These are phyloP conservation scores for Globisporangium canariense DNA, from an alignment of 352 stramenopile species.

Conservation along the genomic window DNA sequence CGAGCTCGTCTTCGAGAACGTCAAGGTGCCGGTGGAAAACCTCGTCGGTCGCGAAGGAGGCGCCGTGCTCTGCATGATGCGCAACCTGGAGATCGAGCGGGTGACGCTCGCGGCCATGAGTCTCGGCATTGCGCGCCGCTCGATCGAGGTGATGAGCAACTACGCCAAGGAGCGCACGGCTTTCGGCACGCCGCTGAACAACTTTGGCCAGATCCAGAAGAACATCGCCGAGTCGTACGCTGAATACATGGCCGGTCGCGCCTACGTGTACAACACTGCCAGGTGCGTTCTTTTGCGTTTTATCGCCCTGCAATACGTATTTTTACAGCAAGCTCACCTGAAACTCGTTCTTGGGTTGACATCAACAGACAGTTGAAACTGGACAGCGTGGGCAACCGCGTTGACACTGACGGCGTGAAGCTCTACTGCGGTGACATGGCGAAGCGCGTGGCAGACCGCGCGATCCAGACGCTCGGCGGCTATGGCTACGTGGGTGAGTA, in stretches of 20 bases:
- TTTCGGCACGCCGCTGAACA: slow-evolving; percentile 93
- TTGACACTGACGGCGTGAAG: slow-evolving; percentile 99
- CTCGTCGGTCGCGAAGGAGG: slow-evolving; percentile 85
- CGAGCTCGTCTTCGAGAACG: slow-evolving; percentile 99
- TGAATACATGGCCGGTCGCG: slow-evolving; percentile 96
- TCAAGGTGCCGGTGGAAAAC: slow-evolving; percentile 91
- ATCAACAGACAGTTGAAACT: slow-evolving; percentile 90
- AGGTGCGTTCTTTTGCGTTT: slow-evolving; percentile 31
- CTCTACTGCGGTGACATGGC: slow-evolving; percentile 97
- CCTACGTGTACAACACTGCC: slow-evolving; percentile 96
- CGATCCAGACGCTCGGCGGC: slow-evolving; percentile 97
- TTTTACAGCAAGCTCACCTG: background rate
- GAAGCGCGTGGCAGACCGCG: slow-evolving; percentile 96
- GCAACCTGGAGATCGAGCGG: slow-evolving; percentile 99
- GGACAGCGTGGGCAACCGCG: slow-evolving; percentile 91
- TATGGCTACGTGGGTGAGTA: slow-evolving; percentile 99
- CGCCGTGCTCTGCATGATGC: slow-evolving; percentile 89
- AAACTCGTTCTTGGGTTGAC: background rate
- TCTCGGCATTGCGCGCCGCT: slow-evolving; percentile 94
- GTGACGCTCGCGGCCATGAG: slow-evolving; percentile 97
- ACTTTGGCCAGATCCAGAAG: slow-evolving; percentile 93
- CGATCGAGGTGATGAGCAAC: slow-evolving; percentile 97
- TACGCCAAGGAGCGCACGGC: slow-evolving; percentile 92
- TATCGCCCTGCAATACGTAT: background rate
- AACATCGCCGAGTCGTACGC: slow-evolving; percentile 98